Base-by-base conservation (phyloP, 768 basidiomycete genomes). In the Exsudoporus frostii region DNA sequence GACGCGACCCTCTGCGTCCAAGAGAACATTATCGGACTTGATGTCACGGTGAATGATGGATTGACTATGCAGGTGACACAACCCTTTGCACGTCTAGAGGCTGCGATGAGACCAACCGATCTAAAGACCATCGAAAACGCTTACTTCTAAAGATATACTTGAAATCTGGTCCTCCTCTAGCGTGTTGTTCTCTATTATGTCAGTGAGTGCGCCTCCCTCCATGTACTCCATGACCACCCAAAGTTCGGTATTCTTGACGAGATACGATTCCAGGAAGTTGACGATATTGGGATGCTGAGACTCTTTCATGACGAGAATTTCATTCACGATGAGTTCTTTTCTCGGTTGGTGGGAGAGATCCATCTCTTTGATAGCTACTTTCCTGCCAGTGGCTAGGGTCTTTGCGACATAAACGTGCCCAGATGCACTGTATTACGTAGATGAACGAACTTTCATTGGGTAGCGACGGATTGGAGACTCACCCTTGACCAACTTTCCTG, bases 141-240 rank as follows among this genome's bases (percentile, higher is more conserved):
- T 59, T 58, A 94, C 96, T 83, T 98, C 97, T 0, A 88, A 77
- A 65, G 80, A 89, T 59, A 98, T 97, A 63, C 88, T 88, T 14
- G 91, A 85, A 45, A 98, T 96, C 73, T 98, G 94, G 65, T 94
- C 92, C 74, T 98, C 94, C 67, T 91, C 91, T 56, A 98, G 73
- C 38, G 90, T 84, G 70, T 98, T 98, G 62, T 95, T 93, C 76
- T 98, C 96, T 63, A 99, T 98, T 40, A 99, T 88, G 72, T 98
- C 96, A 24, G 94, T 98, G 64, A 99, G 76, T 17, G 96, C 94
- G 37, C 97, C 95, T 48, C 94, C 94, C 71, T 98, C 94, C 94
- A 98, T 98, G 67, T 91, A 96, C 74, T 98, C 94, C 94, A 96
- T 98, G 53, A 96, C 93, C 40, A 97, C 93, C 94, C 94, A 98